Evolutionary conservation across 192 early-diverging fungal species (phyloP), one percentile per base, ranked within the genome.

Genomic region (Pilobolus umbonatus): DNA sequence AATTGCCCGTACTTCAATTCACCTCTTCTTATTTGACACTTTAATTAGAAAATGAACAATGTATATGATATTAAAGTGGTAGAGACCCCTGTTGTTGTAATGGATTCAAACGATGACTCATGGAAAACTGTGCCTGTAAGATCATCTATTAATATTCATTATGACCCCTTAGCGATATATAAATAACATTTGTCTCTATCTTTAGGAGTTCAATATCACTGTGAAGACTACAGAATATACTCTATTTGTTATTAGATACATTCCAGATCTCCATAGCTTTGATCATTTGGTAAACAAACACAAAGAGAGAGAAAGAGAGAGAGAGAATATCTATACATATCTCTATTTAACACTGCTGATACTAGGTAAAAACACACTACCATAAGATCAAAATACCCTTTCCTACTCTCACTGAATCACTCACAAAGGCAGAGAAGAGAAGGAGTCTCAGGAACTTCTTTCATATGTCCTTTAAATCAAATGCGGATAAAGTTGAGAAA

Each of bases 201-300:
- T 30, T 46, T 35, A 77, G 75, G 69, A 65, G 9, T 79, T 75
- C 51, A 66, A 63, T 40, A 71, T 80, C 43, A 69, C 71, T 11
- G 71, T 77, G 21, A 38, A 64, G 43, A 57, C 61, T 30, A 45
- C 51, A 24, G 31, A 50, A 21, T 51, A 58, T 43, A 49, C 69
- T 34, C 54, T 77, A 14, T 62, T 59, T 17, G 60, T 80, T 14
- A 66, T 67, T 31, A 66, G 78, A 26, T 72, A 73, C 55, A 75
- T 80, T 42, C 62, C 73, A 28, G 78, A 80, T 52, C 72, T 80
- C 63, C 32, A 72, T 39, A 74, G 77, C 26, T 75, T 80, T 71
- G 73, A 80, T 44, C 73, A 71, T 35, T 60, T 75, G 62, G 78
- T 80, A 68, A 32, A 34, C 15, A 31, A 28, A 31, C 1, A 7